A percentile compares a stretch with the other conserved stretches of the same genome.
phyloP scores from a whole-genome alignment of 208 protist genomes.

The Trypanosoma congolense region DNA sequence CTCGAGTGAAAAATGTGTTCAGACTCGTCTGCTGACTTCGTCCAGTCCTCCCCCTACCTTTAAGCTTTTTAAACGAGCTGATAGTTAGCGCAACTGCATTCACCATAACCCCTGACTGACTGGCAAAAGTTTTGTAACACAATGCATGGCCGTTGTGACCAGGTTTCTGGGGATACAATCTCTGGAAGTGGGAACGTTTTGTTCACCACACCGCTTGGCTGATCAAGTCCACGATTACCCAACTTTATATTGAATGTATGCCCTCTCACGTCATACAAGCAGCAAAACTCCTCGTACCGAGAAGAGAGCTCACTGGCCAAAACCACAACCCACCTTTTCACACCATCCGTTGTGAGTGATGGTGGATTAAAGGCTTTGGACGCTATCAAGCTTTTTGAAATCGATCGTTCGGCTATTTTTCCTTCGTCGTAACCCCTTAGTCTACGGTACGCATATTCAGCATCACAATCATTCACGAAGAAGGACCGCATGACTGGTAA shows the following conservation, averaged over 20 bases:
- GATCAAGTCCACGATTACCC: slow-evolving; percentile 31
- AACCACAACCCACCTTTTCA: slow-evolving; percentile 61
- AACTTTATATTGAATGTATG: slow-evolving; percentile 47
- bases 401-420: slow-evolving; percentile 30
- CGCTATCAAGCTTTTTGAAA: slow-evolving; percentile 48
- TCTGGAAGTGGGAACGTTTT: slow-evolving; percentile 33
- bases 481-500: slow-evolving; percentile 3
- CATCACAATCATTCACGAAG: slow-evolving; percentile 9
- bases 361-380: slow-evolving; percentile 61
- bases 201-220: slow-evolving; percentile 29
- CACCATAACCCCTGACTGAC: slow-evolving; percentile 1
- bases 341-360: slow-evolving; percentile 20
- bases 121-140: slow-evolving; percentile 1
- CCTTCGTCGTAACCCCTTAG: slow-evolving; percentile 46
- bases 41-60: not conserved
- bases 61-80: slow-evolving; percentile 17
- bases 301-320: slow-evolving; percentile 52
- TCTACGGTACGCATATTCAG: slow-evolving; percentile 35
- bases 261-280: slow-evolving; percentile 26
- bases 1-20: slow-evolving; percentile 16
- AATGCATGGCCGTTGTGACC: slow-evolving; percentile 8
- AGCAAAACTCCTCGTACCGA: slow-evolving; percentile 50
- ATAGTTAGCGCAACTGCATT: slow-evolving; percentile 24
- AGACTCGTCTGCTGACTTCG: slow-evolving; percentile 16
- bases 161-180: slow-evolving; percentile 26